Conservation (phyloP, 495 filamentous ascomycete genomes). For the Jackrogersella minutella region DNA sequence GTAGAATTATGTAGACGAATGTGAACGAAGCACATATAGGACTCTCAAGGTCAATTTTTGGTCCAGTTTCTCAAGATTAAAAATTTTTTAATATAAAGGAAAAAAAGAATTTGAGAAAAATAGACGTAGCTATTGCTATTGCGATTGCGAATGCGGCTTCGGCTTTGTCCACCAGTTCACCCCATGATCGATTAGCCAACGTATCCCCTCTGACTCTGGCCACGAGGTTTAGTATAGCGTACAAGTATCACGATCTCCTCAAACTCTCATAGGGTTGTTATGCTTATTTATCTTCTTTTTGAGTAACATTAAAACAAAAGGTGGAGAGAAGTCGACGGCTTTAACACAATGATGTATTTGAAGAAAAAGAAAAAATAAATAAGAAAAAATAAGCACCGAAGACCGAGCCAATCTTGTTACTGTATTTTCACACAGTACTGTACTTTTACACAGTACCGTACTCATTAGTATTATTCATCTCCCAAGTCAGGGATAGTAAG, state of each 20-base stretch:
- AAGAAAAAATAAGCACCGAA: neutral
- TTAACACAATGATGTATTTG: slow-evolving; percentile 1
- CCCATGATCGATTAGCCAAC: slow-evolving; percentile 21
- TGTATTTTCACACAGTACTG: neutral
- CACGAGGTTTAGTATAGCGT: too few species aligned
- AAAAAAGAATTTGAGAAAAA: too few species aligned
- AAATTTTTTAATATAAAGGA: too few species aligned
- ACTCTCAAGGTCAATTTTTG: neutral
- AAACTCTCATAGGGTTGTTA: too few species aligned
- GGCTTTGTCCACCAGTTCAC: slow-evolving; percentile 8
- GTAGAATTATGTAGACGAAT: neutral
- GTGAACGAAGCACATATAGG: slow-evolving; percentile 8
- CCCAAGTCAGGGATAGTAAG: too few species aligned
- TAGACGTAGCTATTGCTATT: too few species aligned
- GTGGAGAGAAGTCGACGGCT: neutral
- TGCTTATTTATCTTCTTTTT: neutral
- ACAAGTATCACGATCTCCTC: too few species aligned
- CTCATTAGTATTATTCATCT: too few species aligned
- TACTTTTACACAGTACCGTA: neutral
- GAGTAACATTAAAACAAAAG: neutral
- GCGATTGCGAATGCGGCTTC: neutral
- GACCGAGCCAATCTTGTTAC: neutral
- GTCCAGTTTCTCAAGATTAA: neutral
- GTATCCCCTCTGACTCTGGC: too few species aligned
- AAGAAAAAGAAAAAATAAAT: neutral